Evolutionary conservation across 495 filamentous ascomycete species (phyloP).

Genomic region (Trichoderma erinaceum): DNA sequence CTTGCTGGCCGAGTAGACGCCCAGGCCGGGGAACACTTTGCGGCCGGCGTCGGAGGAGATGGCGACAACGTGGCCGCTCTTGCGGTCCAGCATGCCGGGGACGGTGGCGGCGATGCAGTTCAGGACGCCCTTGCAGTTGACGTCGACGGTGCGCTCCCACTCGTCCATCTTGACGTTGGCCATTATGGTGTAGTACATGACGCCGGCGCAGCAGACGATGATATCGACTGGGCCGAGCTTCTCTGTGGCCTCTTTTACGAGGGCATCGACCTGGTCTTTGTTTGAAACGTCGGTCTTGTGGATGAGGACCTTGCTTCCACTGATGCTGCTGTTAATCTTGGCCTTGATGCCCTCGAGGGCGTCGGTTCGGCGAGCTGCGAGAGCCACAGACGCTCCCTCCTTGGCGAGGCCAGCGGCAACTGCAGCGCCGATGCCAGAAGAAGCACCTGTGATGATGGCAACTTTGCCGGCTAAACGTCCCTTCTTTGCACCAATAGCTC

Average conservation of each 20-base stretch:
- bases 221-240: conserved; percentile 60
- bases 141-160: conserved; percentile 75
- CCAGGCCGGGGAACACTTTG: conserved; percentile 65
- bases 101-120: conserved; percentile 54
- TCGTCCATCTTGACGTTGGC: conserved; percentile 56
- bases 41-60: conserved; percentile 65
- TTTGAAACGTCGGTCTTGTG: conserved; percentile 58
- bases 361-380: conserved; percentile 56
- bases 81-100: conserved; percentile 56
- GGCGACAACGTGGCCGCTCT: conserved; percentile 54
- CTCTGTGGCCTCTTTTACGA: conserved; percentile 45
- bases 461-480: conserved; percentile 50
- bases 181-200: conserved; percentile 76
- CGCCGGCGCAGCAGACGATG: conserved; percentile 60
- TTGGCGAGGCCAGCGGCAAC: conserved; percentile 36
- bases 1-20: conserved; percentile 66
- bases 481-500: conserved; percentile 22
- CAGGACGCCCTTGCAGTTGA: conserved; percentile 61
- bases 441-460: conserved; percentile 50
- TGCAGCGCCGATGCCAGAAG: conserved; percentile 50
- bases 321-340: conserved; percentile 32
- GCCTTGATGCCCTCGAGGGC: conserved; percentile 52
- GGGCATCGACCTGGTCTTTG: conserved; percentile 46
- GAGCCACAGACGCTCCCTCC: conserved; percentile 55
- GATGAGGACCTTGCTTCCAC: conserved; percentile 51